Percentiles rank a stretch among this genome's conserved stretches.
phyloP scores from a whole-genome alignment of 352 stramenopile genomes.

The Plasmopara halstedii region DNA sequence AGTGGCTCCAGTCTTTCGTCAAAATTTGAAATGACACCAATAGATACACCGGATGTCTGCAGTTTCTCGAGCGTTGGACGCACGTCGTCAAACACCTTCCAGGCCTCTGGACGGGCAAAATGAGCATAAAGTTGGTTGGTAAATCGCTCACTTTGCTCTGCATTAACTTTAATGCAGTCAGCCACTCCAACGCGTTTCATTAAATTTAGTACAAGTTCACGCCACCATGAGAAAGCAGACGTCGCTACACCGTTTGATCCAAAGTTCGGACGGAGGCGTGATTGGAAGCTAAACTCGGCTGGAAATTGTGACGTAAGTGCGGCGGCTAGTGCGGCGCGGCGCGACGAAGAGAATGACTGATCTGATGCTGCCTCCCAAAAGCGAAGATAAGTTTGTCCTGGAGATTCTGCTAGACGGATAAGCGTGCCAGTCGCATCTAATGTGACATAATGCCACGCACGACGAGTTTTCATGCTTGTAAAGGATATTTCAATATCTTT shows the following conservation, averaged over 20 bases:
- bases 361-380: conserved; percentile 31
- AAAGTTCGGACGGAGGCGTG: conserved; percentile 40
- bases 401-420: conserved; percentile 33
- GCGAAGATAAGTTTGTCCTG: conserved; percentile 42
- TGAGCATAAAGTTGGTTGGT: conserved; percentile 42
- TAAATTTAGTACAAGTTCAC: conserved; percentile 35
- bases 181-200: conserved; percentile 19
- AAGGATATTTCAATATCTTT: not conserved
- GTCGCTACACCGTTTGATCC: conserved; percentile 6
- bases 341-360: conserved; percentile 19
- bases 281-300: conserved; percentile 27
- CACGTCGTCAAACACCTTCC: conserved; percentile 55
- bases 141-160: conserved; percentile 28
- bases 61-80: conserved; percentile 33
- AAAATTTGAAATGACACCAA: conserved; percentile 77
- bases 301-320: conserved; percentile 33
- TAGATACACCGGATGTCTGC: conserved; percentile 7
- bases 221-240: conserved; percentile 54
- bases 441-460: conserved; percentile 34
- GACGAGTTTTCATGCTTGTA: conserved; percentile 6
- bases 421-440: conserved; percentile 75
- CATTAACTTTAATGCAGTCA: conserved; percentile 6
- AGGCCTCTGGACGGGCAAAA: conserved; percentile 42
- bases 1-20: conserved; percentile 56
- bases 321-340: conserved; percentile 5